Conservation (phyloP, 768 basidiomycete genomes). For the Daedalea quercina region DNA sequence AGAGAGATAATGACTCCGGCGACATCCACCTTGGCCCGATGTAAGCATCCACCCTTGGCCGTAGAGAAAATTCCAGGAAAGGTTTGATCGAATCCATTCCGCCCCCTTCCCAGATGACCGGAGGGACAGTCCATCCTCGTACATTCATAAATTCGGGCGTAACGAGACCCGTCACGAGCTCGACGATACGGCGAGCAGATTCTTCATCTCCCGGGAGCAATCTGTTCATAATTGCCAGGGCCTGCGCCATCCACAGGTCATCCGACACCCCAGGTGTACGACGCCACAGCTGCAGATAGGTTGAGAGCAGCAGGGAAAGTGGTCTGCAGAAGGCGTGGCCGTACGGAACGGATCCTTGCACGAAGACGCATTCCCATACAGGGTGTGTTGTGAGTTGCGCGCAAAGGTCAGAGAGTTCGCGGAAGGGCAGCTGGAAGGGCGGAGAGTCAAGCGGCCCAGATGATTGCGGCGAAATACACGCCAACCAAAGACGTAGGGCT, state of each 20-base stretch:
- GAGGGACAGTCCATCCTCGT: conserved; percentile 31
- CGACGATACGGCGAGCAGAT: conserved; percentile 36
- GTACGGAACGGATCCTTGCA: conserved; percentile 17
- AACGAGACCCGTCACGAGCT: conserved; percentile 31
- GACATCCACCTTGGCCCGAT: conserved; percentile 48
- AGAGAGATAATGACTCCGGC: conserved; percentile 47
- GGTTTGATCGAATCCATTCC: conserved; percentile 48
- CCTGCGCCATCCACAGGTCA: conserved; percentile 63
- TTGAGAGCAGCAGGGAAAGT: conserved; percentile 44
- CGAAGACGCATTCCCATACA: conserved; percentile 39
- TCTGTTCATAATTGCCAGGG: conserved; percentile 45
- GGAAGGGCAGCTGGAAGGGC: conserved; percentile 58
- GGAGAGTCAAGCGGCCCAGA: conserved; percentile 37
- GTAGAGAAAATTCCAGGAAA: conserved; percentile 47
- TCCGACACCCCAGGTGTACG: conserved; percentile 47
- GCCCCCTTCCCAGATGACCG: conserved; percentile 42
- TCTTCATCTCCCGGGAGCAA: conserved; percentile 76
- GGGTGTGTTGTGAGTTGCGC: conserved; percentile 43
- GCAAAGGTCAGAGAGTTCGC: conserved; percentile 45
- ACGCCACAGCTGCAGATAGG: conserved; percentile 54
- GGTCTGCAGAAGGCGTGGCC: conserved; percentile 39
- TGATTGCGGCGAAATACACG: conserved; percentile 42
- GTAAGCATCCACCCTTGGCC: conserved; percentile 28
- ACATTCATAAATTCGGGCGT: conserved; percentile 34
- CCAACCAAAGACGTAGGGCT: conserved; percentile 57